A percentile compares a stretch with the other conserved stretches of the same genome.
These are phyloP conservation scores for Eucalyptus rudis DNA, from an alignment of 345 rosid species.

Conservation along the genomic window DNA sequence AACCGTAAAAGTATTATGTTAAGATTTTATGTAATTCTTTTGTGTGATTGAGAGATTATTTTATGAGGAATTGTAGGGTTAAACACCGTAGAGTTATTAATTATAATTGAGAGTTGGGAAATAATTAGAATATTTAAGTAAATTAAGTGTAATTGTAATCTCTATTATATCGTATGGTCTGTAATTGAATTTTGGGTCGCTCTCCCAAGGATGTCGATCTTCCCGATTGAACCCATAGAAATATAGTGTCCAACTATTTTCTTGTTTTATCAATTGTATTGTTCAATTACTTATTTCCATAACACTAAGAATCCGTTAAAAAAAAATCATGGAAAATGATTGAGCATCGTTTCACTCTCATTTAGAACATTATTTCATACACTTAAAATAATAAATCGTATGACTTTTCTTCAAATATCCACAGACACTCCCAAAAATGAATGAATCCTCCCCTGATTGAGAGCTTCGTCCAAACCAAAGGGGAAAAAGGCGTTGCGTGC, in stretches of 20 bases:
- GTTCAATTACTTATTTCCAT: no score
- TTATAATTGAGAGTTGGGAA: neutral
- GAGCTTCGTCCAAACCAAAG: neutral
- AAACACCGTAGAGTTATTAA: neutral
- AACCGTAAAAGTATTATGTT: neutral
- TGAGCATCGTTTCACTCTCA: neutral
- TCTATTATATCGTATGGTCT: no score
- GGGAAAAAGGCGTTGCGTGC: neutral
- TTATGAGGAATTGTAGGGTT: no score
- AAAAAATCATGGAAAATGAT: no score
- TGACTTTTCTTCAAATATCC: neutral
- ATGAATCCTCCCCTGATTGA: neutral
- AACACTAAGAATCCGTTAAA: no score
- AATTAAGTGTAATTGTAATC: no score
- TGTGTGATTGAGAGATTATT: neutral
- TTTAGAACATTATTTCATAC: neutral
- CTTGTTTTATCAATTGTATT: no score
- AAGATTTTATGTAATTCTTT: neutral
- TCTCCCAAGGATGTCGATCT: neutral
- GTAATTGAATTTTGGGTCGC: accelerated
- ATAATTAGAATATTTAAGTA: neutral
- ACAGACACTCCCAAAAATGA: neutral
- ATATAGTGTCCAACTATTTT: no score
- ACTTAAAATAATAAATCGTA: neutral
- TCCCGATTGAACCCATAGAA: no score